Base-by-base conservation (phyloP, 345 rosid species). In the Murraya koenigii region DNA sequence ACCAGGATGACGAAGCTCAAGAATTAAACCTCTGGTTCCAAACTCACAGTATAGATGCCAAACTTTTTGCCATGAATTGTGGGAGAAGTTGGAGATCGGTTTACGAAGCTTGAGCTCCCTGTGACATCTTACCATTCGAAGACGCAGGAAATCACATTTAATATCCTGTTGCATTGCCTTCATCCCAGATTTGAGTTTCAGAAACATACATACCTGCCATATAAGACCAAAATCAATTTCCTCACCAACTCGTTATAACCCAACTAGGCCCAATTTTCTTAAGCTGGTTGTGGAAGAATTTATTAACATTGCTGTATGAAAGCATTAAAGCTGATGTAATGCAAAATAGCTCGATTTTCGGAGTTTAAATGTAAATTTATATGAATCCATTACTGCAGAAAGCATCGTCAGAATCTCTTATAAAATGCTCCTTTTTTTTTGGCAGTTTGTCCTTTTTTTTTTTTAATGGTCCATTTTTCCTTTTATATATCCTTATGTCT, bases 31-130 rank as follows among this genome's bases (percentile, higher is more conserved):
- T 80, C 79, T 81, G 52, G 95, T 93, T 28, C 90, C 94, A 80
- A 95, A 95, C 87, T 95, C 97, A 55, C 96, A 90, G 70, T 89
- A 93, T 54, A 93, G 82, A 62, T 92, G 93, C 86, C 92, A 86
- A 26, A 78, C 88, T 39, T 89, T 92, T 32, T 67, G 69, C 99
- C 99, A 93, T 23, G 92, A 72, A 59, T 89, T 80, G 9, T 32
- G 35, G 11, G 90, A 82, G 60, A 90, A 71, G 47, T 69, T 78
- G 32, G 88, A 72, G 66, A 88, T 23, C 2, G 84, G 80, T 60
- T 84, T 84, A 33, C 93, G 89, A 0, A 92, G 81, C 80, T 86
- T 89, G 75, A 93, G 92, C 84, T 90, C 94, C 82, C 87, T 78
- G 77, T 95, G 97, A 78, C 98, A 87, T 90, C 93, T 84, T 72